phyloP scores from a whole-genome alignment of 225 moss, liverwort and hornwort species.

The Climacium dendroides region DNA sequence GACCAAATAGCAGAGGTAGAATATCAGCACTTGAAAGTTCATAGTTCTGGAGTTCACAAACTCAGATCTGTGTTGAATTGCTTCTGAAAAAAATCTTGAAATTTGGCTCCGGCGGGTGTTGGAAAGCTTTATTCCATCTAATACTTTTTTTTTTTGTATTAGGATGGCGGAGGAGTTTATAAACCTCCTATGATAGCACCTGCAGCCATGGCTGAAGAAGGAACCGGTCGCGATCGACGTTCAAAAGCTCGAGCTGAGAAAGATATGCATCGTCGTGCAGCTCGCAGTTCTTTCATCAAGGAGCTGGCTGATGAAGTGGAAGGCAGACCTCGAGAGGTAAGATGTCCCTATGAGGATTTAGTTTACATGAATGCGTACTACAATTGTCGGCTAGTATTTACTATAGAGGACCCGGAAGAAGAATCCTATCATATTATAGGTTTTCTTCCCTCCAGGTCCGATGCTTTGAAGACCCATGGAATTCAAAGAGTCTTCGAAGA shows the following conservation, averaged over 20 bases:
- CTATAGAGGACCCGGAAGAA: background rate
- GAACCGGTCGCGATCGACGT: slow-evolving; percentile 44
- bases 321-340: slow-evolving; percentile 78
- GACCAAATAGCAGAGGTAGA: slow-evolving; percentile 63
- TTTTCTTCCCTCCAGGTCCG: background rate
- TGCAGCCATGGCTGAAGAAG: slow-evolving; percentile 67
- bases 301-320: slow-evolving; percentile 88
- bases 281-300: slow-evolving; percentile 73
- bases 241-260: slow-evolving; percentile 70
- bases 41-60: background rate
- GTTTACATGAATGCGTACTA: background rate
- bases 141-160: background rate
- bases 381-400: background rate
- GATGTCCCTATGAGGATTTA: background rate
- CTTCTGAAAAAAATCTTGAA: background rate
- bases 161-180: slow-evolving; percentile 75
- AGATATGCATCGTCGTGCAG: slow-evolving; percentile 69
- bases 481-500: background rate
- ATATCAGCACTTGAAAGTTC: background rate
- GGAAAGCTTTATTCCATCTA: background rate
- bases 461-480: background rate
- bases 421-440: background rate
- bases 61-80: background rate
- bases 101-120: background rate
- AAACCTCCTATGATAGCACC: slow-evolving; percentile 94